Conservation (phyloP, 441 rosid species). For the Dalechampia spathulata region DNA sequence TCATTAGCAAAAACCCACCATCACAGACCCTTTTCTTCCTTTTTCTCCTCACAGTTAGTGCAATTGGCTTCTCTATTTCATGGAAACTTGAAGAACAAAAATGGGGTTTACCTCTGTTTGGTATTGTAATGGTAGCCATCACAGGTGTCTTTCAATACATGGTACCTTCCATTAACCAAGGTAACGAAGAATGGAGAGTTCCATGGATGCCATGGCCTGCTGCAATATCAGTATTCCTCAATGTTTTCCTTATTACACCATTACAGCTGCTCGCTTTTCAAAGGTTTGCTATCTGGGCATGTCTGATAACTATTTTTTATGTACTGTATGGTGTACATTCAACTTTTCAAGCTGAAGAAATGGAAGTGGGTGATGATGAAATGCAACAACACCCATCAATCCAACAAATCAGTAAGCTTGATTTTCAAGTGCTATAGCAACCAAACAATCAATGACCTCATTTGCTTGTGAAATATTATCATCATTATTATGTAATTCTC, state of each 20-base stretch:
- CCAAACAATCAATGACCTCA: not conserved
- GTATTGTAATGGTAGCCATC: conserved; percentile 23
- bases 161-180: conserved; percentile 18
- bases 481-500: no score
- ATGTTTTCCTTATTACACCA: conserved; percentile 63
- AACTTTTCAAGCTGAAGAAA: conserved; percentile 71
- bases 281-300: conserved; percentile 73
- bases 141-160: conserved; percentile 40
- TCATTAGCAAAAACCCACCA: conserved; percentile 39
- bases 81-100: conserved; percentile 47
- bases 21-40: conserved; percentile 55
- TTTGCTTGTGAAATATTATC: no score
- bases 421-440: conserved; percentile 31
- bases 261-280: conserved; percentile 45
- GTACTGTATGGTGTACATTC: conserved; percentile 82
- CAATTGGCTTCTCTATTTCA: conserved; percentile 58
- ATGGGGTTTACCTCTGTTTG: conserved; percentile 49
- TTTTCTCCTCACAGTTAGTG: conserved; percentile 44
- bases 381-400: conserved; percentile 26
- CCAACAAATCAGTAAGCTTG: conserved; percentile 37
- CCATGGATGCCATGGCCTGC: conserved; percentile 97
- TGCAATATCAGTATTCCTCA: conserved; percentile 60
- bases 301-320: conserved; percentile 57
- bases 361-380: conserved; percentile 26
- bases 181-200: conserved; percentile 51